Percentiles rank a stretch among this genome's conserved stretches.
phyloP scores from a whole-genome alignment of 768 basidiomycete genomes.

The Pleurotus giganteus region DNA sequence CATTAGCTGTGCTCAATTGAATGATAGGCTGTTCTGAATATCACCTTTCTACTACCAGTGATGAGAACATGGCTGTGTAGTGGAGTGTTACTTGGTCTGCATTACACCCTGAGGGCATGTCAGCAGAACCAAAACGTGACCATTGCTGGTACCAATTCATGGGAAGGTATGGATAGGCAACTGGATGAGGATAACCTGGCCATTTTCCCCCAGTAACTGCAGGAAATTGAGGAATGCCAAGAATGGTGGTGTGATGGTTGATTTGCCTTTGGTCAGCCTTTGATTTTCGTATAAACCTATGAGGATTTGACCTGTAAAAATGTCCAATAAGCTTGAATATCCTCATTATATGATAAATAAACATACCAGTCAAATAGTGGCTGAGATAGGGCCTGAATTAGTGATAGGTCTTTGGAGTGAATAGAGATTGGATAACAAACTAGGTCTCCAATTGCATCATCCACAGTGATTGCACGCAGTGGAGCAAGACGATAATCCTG shows the following conservation, averaged over 20 bases:
- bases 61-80: slow-evolving; percentile 45
- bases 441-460: slow-evolving; percentile 69
- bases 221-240: slow-evolving; percentile 44
- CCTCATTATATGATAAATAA: neutral
- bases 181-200: slow-evolving; percentile 48
- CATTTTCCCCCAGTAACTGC: slow-evolving; percentile 27
- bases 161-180: slow-evolving; percentile 42
- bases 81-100: slow-evolving; percentile 47
- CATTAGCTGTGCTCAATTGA: neutral
- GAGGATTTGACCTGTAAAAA: slow-evolving; percentile 55
- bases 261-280: slow-evolving; percentile 29
- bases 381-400: slow-evolving; percentile 28
- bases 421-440: slow-evolving; percentile 35
- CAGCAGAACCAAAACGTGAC: slow-evolving; percentile 26
- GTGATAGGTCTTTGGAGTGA: slow-evolving; percentile 6
- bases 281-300: slow-evolving; percentile 34
- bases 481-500: slow-evolving; percentile 58
- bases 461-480: slow-evolving; percentile 51
- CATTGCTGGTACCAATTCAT: slow-evolving; percentile 42
- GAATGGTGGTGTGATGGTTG: slow-evolving; percentile 29
- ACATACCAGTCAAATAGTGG: slow-evolving; percentile 69
- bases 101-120: slow-evolving; percentile 13
- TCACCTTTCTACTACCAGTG: slow-evolving; percentile 43
- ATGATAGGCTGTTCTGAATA: neutral
- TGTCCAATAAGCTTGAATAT: neutral